Base-by-base conservation (phyloP, 345 rosid species). In the Eucalyptus urophylla region DNA sequence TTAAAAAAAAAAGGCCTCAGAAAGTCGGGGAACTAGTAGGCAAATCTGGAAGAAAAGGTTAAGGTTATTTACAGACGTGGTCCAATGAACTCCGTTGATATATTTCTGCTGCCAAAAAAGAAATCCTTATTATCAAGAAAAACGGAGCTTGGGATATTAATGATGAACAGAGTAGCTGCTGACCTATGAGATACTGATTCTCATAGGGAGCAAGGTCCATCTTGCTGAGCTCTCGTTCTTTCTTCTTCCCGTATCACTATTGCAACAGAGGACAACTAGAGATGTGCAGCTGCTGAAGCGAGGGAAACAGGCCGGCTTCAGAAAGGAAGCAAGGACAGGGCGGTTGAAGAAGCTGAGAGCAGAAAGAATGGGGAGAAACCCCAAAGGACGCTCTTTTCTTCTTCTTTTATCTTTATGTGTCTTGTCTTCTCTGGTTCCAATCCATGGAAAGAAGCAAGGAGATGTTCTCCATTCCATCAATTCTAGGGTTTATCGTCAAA, bases 361-460 rank as follows among this genome's bases (percentile, higher is more conserved):
- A 65, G 76, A 65, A 10, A 65, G 76, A 65, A 65, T 65, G 76
- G 76, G 17, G 10, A 65, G 76, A 65, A 65, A 14, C 19, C 76
- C 76, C 10, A n/a, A 65, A 65, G 76, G 37, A 7, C 10, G 19
- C 37, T 65, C 40, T n/a, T n/a, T 14, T 65, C 76, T 65, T n/a
- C 37, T 65, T 65, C 76, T n/a, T 65, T 65, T 65, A 4, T 65
- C 40, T n/a, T n/a, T n/a, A n/a, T 65, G 19, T n/a, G 33, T 65
- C 37, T n/a, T 14, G 76, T 65, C 76, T 14, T 65, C 5, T 5
- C 76, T 15, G 33, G 76, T 65, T 65, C 92, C 33, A 14, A 65
- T 65, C 40, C 76, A n/a, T 65, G 40, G 76, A n/a, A n/a, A n/a
- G 76, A 65, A 87, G 83, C 94, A 95, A 86, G 44, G 56, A 11